These are phyloP conservation scores for Solanum pennellii DNA, from an alignment of 257 asterid genomes.

Conservation along the genomic window DNA sequence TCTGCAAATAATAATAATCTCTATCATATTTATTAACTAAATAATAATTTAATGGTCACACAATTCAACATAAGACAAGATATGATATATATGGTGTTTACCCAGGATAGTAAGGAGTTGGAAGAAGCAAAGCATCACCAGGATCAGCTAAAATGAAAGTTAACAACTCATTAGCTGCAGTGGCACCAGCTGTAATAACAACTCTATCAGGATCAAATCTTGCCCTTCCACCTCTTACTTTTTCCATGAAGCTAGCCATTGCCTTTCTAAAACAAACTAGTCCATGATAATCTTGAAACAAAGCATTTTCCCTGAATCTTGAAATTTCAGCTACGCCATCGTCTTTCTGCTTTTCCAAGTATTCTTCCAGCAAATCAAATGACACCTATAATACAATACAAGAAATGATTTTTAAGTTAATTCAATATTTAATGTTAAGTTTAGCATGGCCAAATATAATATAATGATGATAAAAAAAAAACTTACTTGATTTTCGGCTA, in stretches of 20 bases:
- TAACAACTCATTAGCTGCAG: constrained; percentile 73
- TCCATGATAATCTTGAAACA: constrained; percentile 94
- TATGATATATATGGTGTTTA: constrained; percentile 1
- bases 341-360: constrained; percentile 37
- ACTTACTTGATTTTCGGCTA: constrained; percentile 79
- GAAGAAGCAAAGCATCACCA: constrained; percentile 74
- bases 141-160: constrained; percentile 78
- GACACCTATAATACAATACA: constrained; percentile 40
- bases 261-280: constrained; percentile 73
- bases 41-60: no score
- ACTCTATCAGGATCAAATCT: constrained; percentile 60
- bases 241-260: constrained; percentile 82
- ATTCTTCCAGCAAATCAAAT: constrained; percentile 66
- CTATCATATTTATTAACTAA: no score
- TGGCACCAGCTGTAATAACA: constrained; percentile 85
- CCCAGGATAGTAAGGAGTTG: constrained; percentile 98
- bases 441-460: not conserved
- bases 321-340: constrained; percentile 9
- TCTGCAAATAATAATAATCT: not conserved
- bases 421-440: not conserved
- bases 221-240: constrained; percentile 70
- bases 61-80: no score
- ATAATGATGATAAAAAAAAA: not conserved
- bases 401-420: not conserved
- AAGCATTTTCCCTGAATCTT: constrained; percentile 66